phyloP scores from a whole-genome alignment of 257 asterid genomes.

The Hygrophila difformis region DNA sequence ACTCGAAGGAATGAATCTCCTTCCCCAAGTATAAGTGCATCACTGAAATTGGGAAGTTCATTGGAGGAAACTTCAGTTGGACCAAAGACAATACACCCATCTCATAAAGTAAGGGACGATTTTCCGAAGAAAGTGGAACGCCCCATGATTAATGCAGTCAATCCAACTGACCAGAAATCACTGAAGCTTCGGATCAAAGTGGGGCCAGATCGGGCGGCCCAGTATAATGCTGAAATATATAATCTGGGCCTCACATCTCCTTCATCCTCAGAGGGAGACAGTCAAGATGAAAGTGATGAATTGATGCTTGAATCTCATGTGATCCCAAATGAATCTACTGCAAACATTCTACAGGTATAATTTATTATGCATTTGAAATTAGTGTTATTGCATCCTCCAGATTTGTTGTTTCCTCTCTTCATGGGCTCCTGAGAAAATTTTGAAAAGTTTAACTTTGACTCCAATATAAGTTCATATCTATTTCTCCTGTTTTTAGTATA shows the following conservation, averaged over 20 bases:
- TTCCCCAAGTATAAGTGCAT: conserved; percentile 20
- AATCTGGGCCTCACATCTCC: conserved; percentile 83
- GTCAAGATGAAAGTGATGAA: conserved; percentile 59
- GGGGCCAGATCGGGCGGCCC: conserved; percentile 49
- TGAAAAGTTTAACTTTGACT: too few relatives aligned
- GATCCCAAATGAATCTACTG: conserved; percentile 39
- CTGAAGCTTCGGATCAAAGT: conserved; percentile 73
- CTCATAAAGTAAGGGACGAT: conserved; percentile 35
- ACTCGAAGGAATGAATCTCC: conserved; percentile 29
- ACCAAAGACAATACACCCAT: conserved; percentile 29
- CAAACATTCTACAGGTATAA: conserved; percentile 55
- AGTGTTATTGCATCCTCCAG: not conserved
- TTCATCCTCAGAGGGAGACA: conserved; percentile 65
- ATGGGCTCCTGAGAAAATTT: too few relatives aligned
- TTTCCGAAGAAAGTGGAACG: conserved; percentile 30
- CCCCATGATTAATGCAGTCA: conserved; percentile 33
- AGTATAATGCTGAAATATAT: conserved; percentile 58
- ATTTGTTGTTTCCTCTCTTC: too few relatives aligned
- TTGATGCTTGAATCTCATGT: conserved; percentile 30
- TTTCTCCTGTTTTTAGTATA: not conserved
- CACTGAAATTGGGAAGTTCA: conserved; percentile 27
- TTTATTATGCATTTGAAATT: conserved; percentile 12
- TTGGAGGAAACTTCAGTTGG: conserved; percentile 27
- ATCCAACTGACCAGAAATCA: conserved; percentile 34
- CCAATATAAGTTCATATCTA: too few relatives aligned